A percentile compares a stretch with the other conserved stretches of the same genome.
Conservation (phyloP, 2,329 filamentous ascomycete species). For the Colletotrichum destructivum region DNA sequence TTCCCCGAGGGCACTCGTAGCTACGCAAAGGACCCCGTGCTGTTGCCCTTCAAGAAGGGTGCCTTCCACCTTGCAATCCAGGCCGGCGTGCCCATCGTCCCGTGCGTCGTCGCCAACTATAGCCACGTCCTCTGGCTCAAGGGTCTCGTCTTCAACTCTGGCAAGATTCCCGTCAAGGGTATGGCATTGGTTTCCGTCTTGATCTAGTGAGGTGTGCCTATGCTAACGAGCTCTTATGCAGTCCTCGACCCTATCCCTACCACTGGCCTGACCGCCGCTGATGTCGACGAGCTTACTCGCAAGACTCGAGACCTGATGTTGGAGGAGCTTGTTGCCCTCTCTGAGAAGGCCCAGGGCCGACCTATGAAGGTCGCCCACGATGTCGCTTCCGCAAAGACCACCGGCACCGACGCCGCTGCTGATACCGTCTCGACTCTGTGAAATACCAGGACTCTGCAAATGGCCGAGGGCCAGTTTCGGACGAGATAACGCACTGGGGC, state of each 20-base stretch:
- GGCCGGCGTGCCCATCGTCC: constrained; percentile 93
- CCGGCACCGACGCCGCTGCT: constrained; percentile 30
- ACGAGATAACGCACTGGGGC: background rate
- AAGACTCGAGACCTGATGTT: constrained; percentile 84
- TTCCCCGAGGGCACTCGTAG: constrained; percentile 95
- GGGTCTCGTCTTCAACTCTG: constrained; percentile 75
- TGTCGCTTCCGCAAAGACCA: constrained; percentile 34
- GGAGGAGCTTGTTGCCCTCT: constrained; percentile 71
- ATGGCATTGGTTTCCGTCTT: constrained; percentile 45
- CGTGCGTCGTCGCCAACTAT: constrained; percentile 86
- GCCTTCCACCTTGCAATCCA: constrained; percentile 97
- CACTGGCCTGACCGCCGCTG: constrained; percentile 77
- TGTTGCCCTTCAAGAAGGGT: constrained; percentile 99
- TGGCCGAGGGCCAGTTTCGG: background rate
- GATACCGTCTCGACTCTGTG: constrained; percentile 38
- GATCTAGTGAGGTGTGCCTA: background rate
- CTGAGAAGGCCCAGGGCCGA: constrained; percentile 64
- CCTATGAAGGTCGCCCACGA: constrained; percentile 40
- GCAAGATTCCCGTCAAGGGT: constrained; percentile 84
- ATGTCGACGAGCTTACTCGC: constrained; percentile 82
- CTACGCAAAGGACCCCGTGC: constrained; percentile 83
- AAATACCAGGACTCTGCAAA: background rate
- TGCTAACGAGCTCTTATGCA: constrained; percentile 49
- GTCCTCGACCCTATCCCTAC: constrained; percentile 88
- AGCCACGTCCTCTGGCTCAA: constrained; percentile 79